Evolutionary conservation across 2,329 filamentous ascomycete genomes (phyloP).

Genomic region (Rhinocladiella similis): DNA sequence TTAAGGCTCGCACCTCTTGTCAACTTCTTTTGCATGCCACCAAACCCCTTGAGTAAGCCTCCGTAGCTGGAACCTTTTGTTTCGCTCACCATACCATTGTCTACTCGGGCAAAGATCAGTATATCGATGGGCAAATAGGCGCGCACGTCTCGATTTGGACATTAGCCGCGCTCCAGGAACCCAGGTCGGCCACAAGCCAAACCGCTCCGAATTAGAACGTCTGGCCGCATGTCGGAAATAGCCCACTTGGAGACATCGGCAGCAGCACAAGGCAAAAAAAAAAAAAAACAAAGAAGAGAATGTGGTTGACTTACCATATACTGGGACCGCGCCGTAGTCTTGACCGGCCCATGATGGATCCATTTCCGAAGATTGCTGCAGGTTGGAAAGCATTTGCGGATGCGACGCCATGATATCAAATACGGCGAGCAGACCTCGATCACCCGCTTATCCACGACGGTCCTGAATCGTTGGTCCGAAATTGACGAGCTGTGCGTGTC

Average conservation of each 20-base stretch:
- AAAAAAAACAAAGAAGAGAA: too few relatives aligned
- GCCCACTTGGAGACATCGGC: too few relatives aligned
- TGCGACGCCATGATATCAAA: conserved; percentile 19
- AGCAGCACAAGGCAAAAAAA: too few relatives aligned
- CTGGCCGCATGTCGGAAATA: too few relatives aligned
- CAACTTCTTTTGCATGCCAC: conserved; percentile 66
- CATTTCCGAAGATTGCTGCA: conserved; percentile 20
- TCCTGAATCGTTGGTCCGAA: conserved; percentile 1
- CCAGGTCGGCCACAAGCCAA: neutral
- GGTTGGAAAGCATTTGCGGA: conserved; percentile 12
- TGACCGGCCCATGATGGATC: conserved; percentile 20
- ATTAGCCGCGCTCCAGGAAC: neutral
- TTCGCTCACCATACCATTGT: conserved; percentile 20
- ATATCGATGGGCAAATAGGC: neutral
- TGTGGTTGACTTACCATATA: conserved; percentile 16
- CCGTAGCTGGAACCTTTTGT: conserved; percentile 30
- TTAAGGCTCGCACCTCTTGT: conserved; percentile 63
- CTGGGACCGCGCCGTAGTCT: conserved; percentile 16
- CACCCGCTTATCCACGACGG: neutral
- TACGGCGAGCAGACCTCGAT: conserved; percentile 1
- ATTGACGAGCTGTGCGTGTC: neutral
- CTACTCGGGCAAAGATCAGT: conserved; percentile 5
- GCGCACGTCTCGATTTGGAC: neutral
- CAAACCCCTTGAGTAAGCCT: conserved; percentile 65
- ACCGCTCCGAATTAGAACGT: neutral